Evolutionary conservation across 805 yeast species (phyloP).

Genomic region (Blastobotrys mokoenaii): DNA sequence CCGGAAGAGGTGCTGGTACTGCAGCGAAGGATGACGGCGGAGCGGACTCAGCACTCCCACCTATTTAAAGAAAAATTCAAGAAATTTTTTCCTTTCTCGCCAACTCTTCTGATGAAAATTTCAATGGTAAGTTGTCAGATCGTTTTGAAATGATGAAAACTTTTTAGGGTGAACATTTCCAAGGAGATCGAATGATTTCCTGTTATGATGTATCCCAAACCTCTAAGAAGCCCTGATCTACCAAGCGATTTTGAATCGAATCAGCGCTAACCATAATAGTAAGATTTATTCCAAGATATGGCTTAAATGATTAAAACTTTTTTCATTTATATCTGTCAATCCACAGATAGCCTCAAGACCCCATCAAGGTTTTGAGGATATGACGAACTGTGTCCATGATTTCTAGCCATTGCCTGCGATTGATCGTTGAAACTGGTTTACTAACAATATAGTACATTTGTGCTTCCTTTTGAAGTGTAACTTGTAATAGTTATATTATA

Average conservation of each 20-base stretch:
- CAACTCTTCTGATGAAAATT: too few species aligned
- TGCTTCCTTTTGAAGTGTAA: not conserved
- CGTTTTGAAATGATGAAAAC: constrained; percentile 12
- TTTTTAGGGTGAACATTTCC: constrained; percentile 12
- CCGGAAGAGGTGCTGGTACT: too few species aligned
- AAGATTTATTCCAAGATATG: not conserved
- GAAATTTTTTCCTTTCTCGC: too few species aligned
- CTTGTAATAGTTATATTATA: not conserved
- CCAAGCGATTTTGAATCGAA: not conserved
- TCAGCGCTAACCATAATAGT: not conserved
- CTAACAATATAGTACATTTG: not conserved
- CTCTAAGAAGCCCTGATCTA: constrained; percentile 25
- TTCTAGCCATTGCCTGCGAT: not conserved
- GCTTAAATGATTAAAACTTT: constrained; percentile 15
- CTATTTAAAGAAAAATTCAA: too few species aligned
- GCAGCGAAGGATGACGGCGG: too few species aligned
- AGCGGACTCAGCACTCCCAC: too few species aligned
- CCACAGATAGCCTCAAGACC: constrained; percentile 18
- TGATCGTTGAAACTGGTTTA: constrained; percentile 1
- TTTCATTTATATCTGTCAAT: constrained; percentile 22
- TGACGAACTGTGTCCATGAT: constrained; percentile 6
- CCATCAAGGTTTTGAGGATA: constrained; percentile 2
- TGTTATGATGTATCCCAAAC: constrained; percentile 13
- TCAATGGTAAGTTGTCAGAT: too few species aligned
- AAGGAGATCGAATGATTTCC: constrained; percentile 6